phyloP scores from a whole-genome alignment of 495 filamentous ascomycete genomes.

The Penicillium cosmopolitanum region DNA sequence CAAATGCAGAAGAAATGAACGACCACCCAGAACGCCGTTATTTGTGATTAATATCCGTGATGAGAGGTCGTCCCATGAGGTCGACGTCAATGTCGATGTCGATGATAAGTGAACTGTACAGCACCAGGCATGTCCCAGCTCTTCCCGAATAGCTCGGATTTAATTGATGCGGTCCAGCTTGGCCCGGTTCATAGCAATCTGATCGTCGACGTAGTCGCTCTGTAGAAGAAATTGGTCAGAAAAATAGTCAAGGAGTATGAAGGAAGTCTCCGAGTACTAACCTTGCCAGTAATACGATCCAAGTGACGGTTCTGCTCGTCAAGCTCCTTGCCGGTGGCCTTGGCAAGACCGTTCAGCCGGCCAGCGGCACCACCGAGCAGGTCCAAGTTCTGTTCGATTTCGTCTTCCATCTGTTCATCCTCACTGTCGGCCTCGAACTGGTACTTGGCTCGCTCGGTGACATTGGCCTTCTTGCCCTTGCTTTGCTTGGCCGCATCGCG shows the following conservation, averaged over 20 bases:
- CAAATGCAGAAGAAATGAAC: constrained; percentile 13
- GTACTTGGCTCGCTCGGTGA: constrained; percentile 73
- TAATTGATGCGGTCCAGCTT: constrained; percentile 65
- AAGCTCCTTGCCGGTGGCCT: constrained; percentile 72
- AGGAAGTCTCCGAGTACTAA: constrained; percentile 25
- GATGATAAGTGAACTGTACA: constrained; percentile 29
- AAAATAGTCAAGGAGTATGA: constrained; percentile 13
- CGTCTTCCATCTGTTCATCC: constrained; percentile 75
- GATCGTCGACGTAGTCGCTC: constrained; percentile 73
- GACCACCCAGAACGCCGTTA: constrained; percentile 27
- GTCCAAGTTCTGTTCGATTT: constrained; percentile 70
- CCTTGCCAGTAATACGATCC: constrained; percentile 74
- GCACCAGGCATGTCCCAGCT: constrained; percentile 41
- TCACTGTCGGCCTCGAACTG: constrained; percentile 79
- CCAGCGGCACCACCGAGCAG: constrained; percentile 61
- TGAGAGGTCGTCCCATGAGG: constrained; percentile 10
- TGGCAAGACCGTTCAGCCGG: constrained; percentile 66
- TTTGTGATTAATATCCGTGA: constrained; percentile 21
- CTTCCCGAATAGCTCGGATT: constrained; percentile 12
- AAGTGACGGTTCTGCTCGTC: constrained; percentile 76
- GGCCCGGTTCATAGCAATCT: constrained; percentile 69
- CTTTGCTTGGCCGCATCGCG: constrained; percentile 39
- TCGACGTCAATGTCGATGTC: constrained; percentile 1
- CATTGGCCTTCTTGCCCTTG: constrained; percentile 51
- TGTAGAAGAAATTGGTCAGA: constrained; percentile 19